Evolutionary conservation across 2,329 filamentous ascomycete species (phyloP).

Genomic region (Sporothrix mexicana): DNA sequence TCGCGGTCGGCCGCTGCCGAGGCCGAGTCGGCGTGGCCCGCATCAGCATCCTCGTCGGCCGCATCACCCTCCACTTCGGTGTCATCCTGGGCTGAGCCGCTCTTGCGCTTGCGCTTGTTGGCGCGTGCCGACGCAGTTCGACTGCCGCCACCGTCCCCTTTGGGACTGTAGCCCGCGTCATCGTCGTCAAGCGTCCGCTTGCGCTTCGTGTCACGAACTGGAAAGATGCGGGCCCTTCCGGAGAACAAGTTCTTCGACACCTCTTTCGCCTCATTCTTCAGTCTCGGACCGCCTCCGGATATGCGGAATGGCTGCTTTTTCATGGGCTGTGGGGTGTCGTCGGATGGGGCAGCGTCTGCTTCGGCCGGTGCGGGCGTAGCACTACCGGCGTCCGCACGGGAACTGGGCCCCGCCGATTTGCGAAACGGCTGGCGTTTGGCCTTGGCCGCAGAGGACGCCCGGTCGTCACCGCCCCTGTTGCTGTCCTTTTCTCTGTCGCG

Average conservation of each 20-base stretch:
- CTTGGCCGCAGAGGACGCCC: constrained; percentile 34
- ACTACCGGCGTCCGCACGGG: constrained; percentile 40
- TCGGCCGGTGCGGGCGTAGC: constrained; percentile 41
- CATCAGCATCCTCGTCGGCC: constrained; percentile 6
- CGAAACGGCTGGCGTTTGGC: constrained; percentile 31
- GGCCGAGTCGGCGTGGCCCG: not conserved
- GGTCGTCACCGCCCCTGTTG: constrained; percentile 39
- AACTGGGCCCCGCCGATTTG: not conserved
- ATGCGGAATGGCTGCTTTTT: too few species aligned
- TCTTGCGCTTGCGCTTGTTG: constrained; percentile 65
- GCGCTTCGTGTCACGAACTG: constrained; percentile 54
- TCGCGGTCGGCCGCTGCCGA: not conserved
- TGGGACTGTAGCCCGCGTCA: constrained; percentile 64
- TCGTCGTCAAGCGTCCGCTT: constrained; percentile 60
- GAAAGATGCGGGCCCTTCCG: too few species aligned
- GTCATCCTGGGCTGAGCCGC: constrained; percentile 45
- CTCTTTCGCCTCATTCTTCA: too few species aligned
- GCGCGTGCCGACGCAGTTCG: constrained; percentile 46
- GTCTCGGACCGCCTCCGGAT: too few species aligned
- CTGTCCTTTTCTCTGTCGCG: constrained; percentile 48
- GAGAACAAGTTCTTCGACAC: too few species aligned
- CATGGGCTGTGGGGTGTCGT: constrained; percentile 32
- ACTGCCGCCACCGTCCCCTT: constrained; percentile 51
- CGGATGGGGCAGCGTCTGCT: constrained; percentile 33
- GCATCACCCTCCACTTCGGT: constrained; percentile 12